Base-by-base conservation (phyloP, 2,329 filamentous ascomycete species). In the Graphilbum sp. region DNA sequence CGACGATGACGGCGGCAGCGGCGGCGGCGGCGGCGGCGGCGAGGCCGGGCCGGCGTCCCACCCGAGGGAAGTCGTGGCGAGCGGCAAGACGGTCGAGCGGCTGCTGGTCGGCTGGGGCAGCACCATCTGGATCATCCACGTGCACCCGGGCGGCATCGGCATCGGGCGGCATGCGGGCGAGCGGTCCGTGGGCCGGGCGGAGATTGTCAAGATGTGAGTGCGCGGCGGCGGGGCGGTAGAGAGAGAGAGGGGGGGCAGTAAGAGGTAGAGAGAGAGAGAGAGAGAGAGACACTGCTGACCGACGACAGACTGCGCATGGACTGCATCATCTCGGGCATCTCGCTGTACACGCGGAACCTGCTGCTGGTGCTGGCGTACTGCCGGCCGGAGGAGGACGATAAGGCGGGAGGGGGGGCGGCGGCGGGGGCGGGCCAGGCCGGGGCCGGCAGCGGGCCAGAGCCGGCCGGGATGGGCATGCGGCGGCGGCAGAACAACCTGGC, bases 281-380 rank as follows among this genome's bases (percentile, higher is more conserved):
- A n/a, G n/a, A n/a, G n/a, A n/a, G n/a, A n/a, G n/a, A n/a, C n/a
- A n/a, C n/a, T n/a, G n/a, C n/a, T n/a, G n/a, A n/a, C n/a, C n/a
- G n/a, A n/a, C 23, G 12, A 25, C 46, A 87, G 80, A 59, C 72
- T 96, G 59, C 82, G 86, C 52, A 93, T 90, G 60, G 90, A 98
- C 63, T 96, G 90, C 66, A 86, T 94, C 56, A 85, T 98, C 64
- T 94, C 90, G 54, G 90, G 90, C 51, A 80, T 98, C 58, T 92
- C 88, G 46, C 69, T 98, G 59, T 96, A 95, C 75, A 94, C 86
- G 54, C 84, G 85, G 54, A 90, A 75, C 53, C 68, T 94, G 48
- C 69, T 98, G 57, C 72, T 94, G 50, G 80, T 96, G 51, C 79
- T 98, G 61, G 87, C 87, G 53, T 95, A 92, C 60, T 77, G 86